phyloP scores from a whole-genome alignment of 768 basidiomycete genomes.

The Rhizopogon roseolus region DNA sequence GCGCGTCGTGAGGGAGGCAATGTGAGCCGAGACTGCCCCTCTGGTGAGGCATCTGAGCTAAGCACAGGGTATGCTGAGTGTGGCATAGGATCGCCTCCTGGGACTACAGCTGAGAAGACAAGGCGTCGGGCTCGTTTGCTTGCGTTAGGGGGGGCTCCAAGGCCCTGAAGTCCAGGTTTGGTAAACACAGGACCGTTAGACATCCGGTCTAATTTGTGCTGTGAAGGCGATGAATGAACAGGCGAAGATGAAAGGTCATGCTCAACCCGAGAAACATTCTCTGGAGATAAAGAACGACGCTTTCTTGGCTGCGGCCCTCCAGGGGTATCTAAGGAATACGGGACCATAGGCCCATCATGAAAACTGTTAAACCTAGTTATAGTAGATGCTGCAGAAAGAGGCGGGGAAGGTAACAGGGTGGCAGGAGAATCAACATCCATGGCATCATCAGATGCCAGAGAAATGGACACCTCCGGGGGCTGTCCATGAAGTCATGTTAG shows the following conservation, averaged over 20 bases:
- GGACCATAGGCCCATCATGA: constrained; percentile 57
- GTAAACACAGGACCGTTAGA: constrained; percentile 31
- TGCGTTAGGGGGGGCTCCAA: constrained; percentile 47
- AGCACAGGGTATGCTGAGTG: constrained; percentile 42
- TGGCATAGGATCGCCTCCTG: constrained; percentile 35
- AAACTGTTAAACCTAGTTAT: constrained; percentile 51
- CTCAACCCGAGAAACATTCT: constrained; percentile 32
- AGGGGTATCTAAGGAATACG: constrained; percentile 41
- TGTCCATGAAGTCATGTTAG: constrained; percentile 19
- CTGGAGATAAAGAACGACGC: constrained; percentile 58
- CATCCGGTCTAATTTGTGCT: constrained; percentile 42
- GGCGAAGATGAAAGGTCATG: constrained; percentile 45
- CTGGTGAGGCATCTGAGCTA: constrained; percentile 20
- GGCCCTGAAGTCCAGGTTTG: constrained; percentile 51
- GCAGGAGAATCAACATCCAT: constrained; percentile 78
- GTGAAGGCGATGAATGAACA: constrained; percentile 42
- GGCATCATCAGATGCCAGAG: constrained; percentile 52
- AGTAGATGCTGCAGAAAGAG: constrained; percentile 48
- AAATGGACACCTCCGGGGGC: constrained; percentile 33
- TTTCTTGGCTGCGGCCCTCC: constrained; percentile 40
- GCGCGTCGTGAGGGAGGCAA: constrained; percentile 53
- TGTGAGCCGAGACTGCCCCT: constrained; percentile 19
- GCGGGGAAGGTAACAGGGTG: constrained; percentile 31
- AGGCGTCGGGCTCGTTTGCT: constrained; percentile 63
- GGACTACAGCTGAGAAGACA: constrained; percentile 58